Evolutionary conservation across 73 alveolate species (phyloP), one percentile per base, ranked within the genome.

Genomic region (Paramecium primaurelia): DNA sequence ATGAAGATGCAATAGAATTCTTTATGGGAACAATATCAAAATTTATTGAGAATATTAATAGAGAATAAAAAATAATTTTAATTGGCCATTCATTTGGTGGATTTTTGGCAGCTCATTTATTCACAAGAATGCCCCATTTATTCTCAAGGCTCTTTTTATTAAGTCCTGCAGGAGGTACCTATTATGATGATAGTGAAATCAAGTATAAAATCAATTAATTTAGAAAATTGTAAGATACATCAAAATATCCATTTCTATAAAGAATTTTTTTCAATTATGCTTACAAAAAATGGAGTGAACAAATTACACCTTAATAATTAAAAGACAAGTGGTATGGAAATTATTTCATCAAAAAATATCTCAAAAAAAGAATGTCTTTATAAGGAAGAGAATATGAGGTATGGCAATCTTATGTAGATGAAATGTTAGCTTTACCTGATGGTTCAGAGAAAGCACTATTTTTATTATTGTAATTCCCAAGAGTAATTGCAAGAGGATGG

Each of bases 81-180:
- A 22, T 80, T 45, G 91, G 91, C 5, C 91, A 80, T 49, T 80
- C 91, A 5, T 80, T 80, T 47, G 91, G 91, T 7, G 91, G 91
- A 45, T 80, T 38, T 80, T 26, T 80, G 45, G 91, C 91, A 22
- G 71, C 91, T 22, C 75, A 80, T 25, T 80, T 80, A 80, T 42
- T 49, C 34, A 64, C 45, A 8, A 80, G 91, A 80, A 8, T 42
- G 26, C 91, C 91, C 8, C 42, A 80, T 38, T 47, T 32, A 22
- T 45, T 80, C 26, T 22, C 47, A 8, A 20, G 34, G n/a, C 47
- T 80, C n/a, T 42, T 80, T 80, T 25, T 80, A 26, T 42, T 80
- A 44, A 80, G 91, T 80, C 91, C 91, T 38, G 91, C 91, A 32
- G 91, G 91, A 20, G 58, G 64, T 6, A 80, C 91, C 8, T 80